Base-by-base conservation (phyloP, 2,329 filamentous ascomycete genomes). In the Diaporthe citrichinensis region DNA sequence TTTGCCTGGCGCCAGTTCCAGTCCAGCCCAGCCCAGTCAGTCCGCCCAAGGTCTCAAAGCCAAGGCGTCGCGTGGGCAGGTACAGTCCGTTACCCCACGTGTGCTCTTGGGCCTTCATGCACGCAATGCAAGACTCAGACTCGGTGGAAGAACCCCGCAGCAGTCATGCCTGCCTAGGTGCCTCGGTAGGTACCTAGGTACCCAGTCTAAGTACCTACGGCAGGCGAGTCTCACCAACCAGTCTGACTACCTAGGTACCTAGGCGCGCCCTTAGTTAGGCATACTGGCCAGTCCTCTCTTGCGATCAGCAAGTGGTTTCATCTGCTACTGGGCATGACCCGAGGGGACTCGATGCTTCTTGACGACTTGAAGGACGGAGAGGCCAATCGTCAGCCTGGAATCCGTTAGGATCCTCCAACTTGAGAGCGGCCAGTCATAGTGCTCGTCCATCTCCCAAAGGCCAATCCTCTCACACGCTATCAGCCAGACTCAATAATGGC, bases 81-180 rank as follows among this genome's bases (percentile, higher is more conserved):
- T 58, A 58, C 53, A 6, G 58, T 14, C 17, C n/a, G 59, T 44
- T 53, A 68, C 65, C 65, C 65, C 46, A 68, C 62, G 28, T 68
- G 62, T 36, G 31, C 23, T 12, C 31, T 39, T 39, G 25, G 59
- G 62, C 62, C 46, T 51, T 53, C 62, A 68, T 68, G 62, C 62
- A 68, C 31, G 62, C 46, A 53, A 53, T 14, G 20, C 20, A 15
- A 31, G 14, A 12, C 59, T 36, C 31, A 14, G 14, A 34, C 58
- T 4, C 12, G 23, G n/a, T 31, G 36, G n/a, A 28, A 28, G 62
- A 41, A 53, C 65, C 65, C 65, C 65, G 65, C 65, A 53, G 25
- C 41, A 46, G 61, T 34, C 31, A n/a, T 8, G 57, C 36, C 10
- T 25, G 31, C 57, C 20, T 28, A 10, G 9, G n/a, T n/a, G n/a